Evolutionary conservation across 768 basidiomycete species (phyloP), one percentile per base, ranked within the genome.

Genomic region (Macrocybe gigantea): DNA sequence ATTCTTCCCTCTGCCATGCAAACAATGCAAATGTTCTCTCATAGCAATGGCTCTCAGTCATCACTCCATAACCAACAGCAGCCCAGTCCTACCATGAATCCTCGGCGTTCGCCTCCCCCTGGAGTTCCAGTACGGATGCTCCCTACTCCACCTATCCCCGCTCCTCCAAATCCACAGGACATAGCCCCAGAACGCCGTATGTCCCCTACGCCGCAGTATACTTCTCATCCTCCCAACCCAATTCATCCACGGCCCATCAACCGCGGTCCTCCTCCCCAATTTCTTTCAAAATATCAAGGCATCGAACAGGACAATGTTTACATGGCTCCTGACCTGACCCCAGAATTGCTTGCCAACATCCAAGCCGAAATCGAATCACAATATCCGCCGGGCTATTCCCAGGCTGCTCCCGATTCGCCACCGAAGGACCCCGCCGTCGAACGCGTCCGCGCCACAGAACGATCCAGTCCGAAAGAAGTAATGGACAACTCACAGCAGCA

Each of bases 321-420:
- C 43, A 77, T 87, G 72, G 84, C 84, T 0, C 78, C 79, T 33
- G 81, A 86, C 53, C 70, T 86, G 30, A 68, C 86, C 63, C 80
- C 79, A 32, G 82, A 86, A 52, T 83, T 86, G 58, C 75, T 79
- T 38, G 81, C 80, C n/a, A 82, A 85, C 62, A 64, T 78, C 52
- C 78, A 82, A 75, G 53, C 65, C 64, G n/a, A 65, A 45, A 31
- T 59, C 60, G 35, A 55, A 68, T 40, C 60, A 60, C 51, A 53
- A 1, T 71, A 69, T 58, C 49, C 64, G 14, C 39, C 55, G 13
- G 51, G 56, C 2, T 62, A 61, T 47, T 47, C 60, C 13, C 64
- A 59, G 30, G 60, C 55, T 14, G 68, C 65, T 33, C 58, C 64
- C 2, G 75, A 67, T 54, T 75, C 75, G 13, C 71, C 77, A 5